Conservation (phyloP, 768 basidiomycete genomes). For the Asterophora lycoperdoides region DNA sequence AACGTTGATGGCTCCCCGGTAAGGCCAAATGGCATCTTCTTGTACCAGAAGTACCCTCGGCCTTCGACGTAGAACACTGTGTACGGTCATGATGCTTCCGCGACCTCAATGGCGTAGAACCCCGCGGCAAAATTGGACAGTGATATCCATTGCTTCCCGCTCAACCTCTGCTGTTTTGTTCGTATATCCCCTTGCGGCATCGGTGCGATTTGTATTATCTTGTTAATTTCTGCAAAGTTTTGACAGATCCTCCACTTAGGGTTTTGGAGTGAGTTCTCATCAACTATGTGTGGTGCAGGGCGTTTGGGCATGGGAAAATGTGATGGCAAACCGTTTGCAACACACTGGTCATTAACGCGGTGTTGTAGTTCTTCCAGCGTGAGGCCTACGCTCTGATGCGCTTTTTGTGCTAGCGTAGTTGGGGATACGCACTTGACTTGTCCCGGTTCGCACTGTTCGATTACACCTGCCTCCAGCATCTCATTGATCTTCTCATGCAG, state of each 20-base stretch:
- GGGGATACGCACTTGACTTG: slow-evolving; percentile 14
- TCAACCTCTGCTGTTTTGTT: slow-evolving; percentile 30
- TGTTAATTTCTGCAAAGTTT: slow-evolving; percentile 32
- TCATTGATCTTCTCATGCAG: slow-evolving; percentile 28
- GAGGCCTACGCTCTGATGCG: too few relatives aligned
- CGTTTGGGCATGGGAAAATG: too few relatives aligned
- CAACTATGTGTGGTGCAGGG: too few relatives aligned
- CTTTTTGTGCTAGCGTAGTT: too few relatives aligned
- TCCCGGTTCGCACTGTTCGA: slow-evolving; percentile 21
- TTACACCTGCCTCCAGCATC: slow-evolving; percentile 31
- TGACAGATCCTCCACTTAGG: too few relatives aligned
- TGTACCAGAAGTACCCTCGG: too few relatives aligned
- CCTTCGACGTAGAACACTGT: slow-evolving; percentile 33
- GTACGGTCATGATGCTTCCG: slow-evolving; percentile 18
- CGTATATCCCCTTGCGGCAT: slow-evolving; percentile 30
- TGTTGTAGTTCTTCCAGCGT: too few relatives aligned
- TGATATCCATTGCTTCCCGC: slow-evolving; percentile 27
- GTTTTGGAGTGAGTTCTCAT: too few relatives aligned
- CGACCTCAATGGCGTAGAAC: slow-evolving; percentile 23
- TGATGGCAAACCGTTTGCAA: too few relatives aligned
- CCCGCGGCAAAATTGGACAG: slow-evolving; percentile 35
- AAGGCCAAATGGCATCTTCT: too few relatives aligned
- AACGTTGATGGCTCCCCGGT: too few relatives aligned
- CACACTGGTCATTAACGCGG: too few relatives aligned
- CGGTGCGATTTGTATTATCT: slow-evolving; percentile 21